These are phyloP conservation scores for Candida ponderosae DNA, from an alignment of 805 yeast genomes.

Conservation along the genomic window DNA sequence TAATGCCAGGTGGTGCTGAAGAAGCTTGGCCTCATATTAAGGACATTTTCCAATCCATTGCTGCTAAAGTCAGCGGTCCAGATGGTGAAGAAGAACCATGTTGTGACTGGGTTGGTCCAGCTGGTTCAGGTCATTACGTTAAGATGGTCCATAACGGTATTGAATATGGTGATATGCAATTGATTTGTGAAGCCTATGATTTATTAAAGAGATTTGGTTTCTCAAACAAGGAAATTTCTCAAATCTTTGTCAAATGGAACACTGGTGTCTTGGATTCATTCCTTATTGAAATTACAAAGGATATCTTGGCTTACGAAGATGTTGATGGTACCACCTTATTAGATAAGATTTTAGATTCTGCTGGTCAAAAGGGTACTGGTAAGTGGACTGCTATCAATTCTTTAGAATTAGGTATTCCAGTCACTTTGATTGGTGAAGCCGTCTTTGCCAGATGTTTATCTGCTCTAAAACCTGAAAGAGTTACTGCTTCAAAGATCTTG, in stretches of 20 bases:
- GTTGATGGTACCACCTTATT: conserved; percentile 87
- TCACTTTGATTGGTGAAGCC: conserved; percentile 97
- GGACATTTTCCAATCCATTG: conserved; percentile 89
- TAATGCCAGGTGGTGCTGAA: conserved; percentile 98
- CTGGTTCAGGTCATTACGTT: conserved; percentile 98
- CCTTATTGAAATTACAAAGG: conserved; percentile 95
- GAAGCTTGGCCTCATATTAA: conserved; percentile 99
- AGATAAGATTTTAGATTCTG: conserved; percentile 93
- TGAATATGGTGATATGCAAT: conserved; percentile 99
- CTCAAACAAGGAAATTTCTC: conserved; percentile 86
- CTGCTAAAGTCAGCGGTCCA: conserved; percentile 62
- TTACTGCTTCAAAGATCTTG: conserved; percentile 69
- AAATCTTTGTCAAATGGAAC: conserved; percentile 90
- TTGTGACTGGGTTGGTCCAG: conserved; percentile 99
- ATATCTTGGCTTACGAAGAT: conserved; percentile 84
- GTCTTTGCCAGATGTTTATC: conserved; percentile 95
- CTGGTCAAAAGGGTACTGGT: conserved; percentile 99
- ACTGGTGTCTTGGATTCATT: conserved; percentile 95
- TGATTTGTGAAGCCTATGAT: conserved; percentile 97
- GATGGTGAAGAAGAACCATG: conserved; percentile 88
- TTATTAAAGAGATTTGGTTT: conserved; percentile 88
- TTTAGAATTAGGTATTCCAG: conserved; percentile 96
- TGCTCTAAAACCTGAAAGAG: conserved; percentile 87
- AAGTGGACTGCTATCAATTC: conserved; percentile 99
- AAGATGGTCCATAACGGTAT: conserved; percentile 99